phyloP scores from a whole-genome alignment of 2,329 filamentous ascomycete genomes.

The Colletotrichum viniferum region DNA sequence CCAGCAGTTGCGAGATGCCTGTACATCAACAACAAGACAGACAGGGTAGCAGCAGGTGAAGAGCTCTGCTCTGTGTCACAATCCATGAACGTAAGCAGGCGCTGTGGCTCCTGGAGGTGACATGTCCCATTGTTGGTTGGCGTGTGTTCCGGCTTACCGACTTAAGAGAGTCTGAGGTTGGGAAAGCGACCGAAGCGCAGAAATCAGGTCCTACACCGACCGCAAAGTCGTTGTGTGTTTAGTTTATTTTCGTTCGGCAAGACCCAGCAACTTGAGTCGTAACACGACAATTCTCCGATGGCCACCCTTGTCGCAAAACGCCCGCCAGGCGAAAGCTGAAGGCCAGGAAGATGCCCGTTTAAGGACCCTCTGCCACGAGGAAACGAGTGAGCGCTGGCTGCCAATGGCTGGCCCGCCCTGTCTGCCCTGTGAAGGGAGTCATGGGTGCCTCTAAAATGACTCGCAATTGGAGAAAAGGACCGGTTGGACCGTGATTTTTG shows the following conservation, averaged over 20 bases:
- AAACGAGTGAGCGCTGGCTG: neutral
- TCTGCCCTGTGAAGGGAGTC: neutral
- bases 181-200: neutral
- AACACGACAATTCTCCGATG: slow-evolving; percentile 7
- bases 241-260: neutral
- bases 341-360: slow-evolving; percentile 3
- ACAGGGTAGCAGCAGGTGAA: neutral
- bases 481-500: neutral
- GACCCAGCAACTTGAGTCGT: slow-evolving; percentile 3
- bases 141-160: neutral
- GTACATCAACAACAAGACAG: neutral
- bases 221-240: neutral
- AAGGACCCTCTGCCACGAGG: slow-evolving; percentile 17
- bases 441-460: slow-evolving; percentile 9
- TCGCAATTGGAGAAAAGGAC: slow-evolving; percentile 5
- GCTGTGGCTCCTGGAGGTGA: neutral
- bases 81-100: neutral
- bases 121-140: neutral
- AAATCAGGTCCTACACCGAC: neutral
- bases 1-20: neutral
- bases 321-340: neutral
- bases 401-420: neutral
- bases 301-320: slow-evolving; percentile 9
- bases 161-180: neutral
- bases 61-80: neutral